A percentile compares a stretch with the other conserved stretches of the same genome.
phyloP scores from a whole-genome alignment of 2,329 filamentous ascomycete genomes.

The Calonectria leucothoes region DNA sequence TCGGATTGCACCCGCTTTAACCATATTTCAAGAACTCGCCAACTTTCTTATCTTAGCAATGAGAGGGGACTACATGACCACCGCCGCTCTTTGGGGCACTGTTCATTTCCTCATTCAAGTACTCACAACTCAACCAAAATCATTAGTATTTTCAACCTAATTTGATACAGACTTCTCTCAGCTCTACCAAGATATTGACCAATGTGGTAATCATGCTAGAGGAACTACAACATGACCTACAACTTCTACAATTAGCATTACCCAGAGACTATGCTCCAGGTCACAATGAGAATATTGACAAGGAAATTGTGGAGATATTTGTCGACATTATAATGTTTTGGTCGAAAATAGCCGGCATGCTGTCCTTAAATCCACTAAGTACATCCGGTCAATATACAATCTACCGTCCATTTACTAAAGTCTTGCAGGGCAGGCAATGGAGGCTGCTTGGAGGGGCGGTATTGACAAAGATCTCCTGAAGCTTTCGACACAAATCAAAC shows the following conservation, averaged over 20 bases:
- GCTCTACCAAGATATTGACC: not conserved
- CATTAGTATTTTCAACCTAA: not conserved
- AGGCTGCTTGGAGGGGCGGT: not conserved
- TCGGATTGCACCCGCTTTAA: not conserved
- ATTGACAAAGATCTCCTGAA: not conserved
- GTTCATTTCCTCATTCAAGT: not conserved
- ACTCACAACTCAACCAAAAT: not conserved
- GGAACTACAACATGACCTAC: not conserved
- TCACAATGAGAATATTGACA: not conserved
- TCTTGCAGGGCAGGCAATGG: not conserved
- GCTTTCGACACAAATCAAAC: not conserved
- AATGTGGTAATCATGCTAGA: not conserved
- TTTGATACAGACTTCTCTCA: not conserved
- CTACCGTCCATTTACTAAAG: not conserved
- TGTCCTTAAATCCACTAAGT: not conserved
- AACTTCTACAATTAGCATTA: not conserved
- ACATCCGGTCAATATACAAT: not conserved
- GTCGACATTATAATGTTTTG: not conserved
- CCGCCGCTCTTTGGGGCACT: not conserved
- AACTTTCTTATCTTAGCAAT: not conserved
- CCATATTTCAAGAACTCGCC: not conserved
- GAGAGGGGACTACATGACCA: not conserved
- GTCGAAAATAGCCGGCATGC: not conserved
- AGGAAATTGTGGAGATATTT: not conserved
- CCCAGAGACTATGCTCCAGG: not conserved